These are phyloP conservation scores for Moesziomyces aphidis DNA, from an alignment of 1,284 basidiomycete genomes.

Conservation along the genomic window DNA sequence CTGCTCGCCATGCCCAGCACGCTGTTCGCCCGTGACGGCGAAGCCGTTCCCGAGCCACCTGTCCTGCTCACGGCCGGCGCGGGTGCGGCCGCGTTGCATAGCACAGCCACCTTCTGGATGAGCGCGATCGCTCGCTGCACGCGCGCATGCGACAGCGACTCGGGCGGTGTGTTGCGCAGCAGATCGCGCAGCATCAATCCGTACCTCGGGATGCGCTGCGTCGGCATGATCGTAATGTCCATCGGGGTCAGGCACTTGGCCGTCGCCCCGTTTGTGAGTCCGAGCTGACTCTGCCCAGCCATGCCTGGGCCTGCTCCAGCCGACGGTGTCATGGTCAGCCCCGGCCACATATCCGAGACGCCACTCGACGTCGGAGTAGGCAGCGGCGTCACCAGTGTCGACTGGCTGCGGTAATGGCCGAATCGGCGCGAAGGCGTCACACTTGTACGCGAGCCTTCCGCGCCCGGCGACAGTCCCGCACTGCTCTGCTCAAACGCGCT, in stretches of 20 bases:
- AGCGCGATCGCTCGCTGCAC: constrained; percentile 44
- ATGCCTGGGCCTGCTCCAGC: neutral
- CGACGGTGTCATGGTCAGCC: constrained; percentile 8
- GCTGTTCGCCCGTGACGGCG: constrained; percentile 19
- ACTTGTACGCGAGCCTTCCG: neutral
- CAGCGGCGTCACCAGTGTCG: constrained; percentile 21
- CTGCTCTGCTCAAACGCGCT: neutral
- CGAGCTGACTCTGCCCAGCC: neutral
- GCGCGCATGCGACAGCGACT: constrained; percentile 49
- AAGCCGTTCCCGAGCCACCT: constrained; percentile 12
- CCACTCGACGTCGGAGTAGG: constrained; percentile 12
- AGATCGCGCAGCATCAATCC: constrained; percentile 59
- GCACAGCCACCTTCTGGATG: constrained; percentile 31
- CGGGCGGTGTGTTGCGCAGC: constrained; percentile 54
- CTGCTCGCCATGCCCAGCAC: constrained; percentile 17
- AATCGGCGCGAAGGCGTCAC: constrained; percentile 5
- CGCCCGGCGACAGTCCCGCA: neutral
- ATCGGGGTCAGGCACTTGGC: constrained; percentile 56
- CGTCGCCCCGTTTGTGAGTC: neutral
- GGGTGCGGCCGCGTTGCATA: constrained; percentile 45
- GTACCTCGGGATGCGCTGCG: constrained; percentile 62
- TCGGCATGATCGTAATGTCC: constrained; percentile 65
- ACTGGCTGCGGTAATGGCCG: constrained; percentile 34
- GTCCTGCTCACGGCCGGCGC: neutral
- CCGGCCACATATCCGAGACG: constrained; percentile 9